Percentiles rank a stretch among this genome's conserved stretches.
phyloP scores from a whole-genome alignment of 75 land plant genomes.

The Cunninghamia lanceolata region DNA sequence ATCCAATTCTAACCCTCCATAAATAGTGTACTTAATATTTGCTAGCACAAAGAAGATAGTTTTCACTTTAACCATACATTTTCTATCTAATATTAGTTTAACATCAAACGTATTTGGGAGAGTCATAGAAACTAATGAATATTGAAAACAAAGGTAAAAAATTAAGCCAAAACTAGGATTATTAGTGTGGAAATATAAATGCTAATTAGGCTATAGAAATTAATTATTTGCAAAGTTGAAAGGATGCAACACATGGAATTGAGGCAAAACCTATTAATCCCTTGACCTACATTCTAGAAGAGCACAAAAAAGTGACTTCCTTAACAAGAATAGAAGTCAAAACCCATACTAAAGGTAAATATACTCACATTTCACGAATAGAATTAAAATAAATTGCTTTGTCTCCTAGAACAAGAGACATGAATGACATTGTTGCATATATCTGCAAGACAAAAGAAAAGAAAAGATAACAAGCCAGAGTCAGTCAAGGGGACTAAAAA shows the following conservation, averaged over 20 bases:
- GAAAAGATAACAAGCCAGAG: not conserved
- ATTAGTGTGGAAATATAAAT: not conserved
- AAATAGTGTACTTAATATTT: not conserved
- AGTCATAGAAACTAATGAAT: not conserved
- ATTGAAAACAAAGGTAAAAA: not conserved
- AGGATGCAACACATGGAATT: not conserved
- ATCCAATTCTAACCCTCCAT: not conserved
- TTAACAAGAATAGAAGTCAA: not conserved
- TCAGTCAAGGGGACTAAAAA: not conserved
- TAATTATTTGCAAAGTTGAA: not conserved
- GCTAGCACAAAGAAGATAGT: not conserved
- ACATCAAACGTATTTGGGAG: not conserved
- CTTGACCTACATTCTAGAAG: not conserved
- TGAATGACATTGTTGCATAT: slow-evolving; percentile 87
- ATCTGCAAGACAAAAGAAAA: slow-evolving; percentile 52
- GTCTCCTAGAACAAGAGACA: slow-evolving; percentile 61
- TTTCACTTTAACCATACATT: not conserved
- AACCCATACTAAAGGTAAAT: not conserved
- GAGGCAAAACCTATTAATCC: not conserved
- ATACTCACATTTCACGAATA: slow-evolving; percentile 90
- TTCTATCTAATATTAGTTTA: not conserved
- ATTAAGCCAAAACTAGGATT: not conserved
- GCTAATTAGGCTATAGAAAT: not conserved
- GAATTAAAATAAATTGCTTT: slow-evolving; percentile 88
- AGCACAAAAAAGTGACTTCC: not conserved